Conservation (phyloP, 352 stramenopile species). For the Pythium volutum region DNA sequence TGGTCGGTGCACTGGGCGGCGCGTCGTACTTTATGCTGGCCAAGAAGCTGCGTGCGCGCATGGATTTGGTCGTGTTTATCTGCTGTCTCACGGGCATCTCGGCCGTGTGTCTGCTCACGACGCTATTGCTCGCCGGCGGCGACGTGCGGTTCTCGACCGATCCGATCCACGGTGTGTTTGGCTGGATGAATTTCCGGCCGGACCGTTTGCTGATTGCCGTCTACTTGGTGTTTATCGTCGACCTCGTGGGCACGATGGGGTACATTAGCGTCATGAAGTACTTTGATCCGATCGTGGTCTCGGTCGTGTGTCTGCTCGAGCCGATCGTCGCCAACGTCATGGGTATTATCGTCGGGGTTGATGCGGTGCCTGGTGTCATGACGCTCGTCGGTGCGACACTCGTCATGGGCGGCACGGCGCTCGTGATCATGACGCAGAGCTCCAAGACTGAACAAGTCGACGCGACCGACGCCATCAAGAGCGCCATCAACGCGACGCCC, state of each 20-base stretch:
- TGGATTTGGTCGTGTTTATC: slow-evolving; percentile 75
- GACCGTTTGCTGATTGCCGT: slow-evolving; percentile 66
- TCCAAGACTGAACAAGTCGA: slow-evolving; percentile 81
- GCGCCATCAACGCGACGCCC: slow-evolving; percentile 48
- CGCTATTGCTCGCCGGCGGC: slow-evolving; percentile 54
- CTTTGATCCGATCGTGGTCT: slow-evolving; percentile 89
- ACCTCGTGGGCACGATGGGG: slow-evolving; percentile 85
- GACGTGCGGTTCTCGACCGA: slow-evolving; percentile 61
- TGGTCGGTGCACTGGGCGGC: slow-evolving; percentile 61
- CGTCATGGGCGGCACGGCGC: slow-evolving; percentile 73
- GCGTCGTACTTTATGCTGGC: slow-evolving; percentile 76
- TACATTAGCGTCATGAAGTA: slow-evolving; percentile 93
- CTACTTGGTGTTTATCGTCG: slow-evolving; percentile 87
- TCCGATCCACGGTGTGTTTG: slow-evolving; percentile 71
- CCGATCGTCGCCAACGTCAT: slow-evolving; percentile 81
- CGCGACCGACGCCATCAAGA: slow-evolving; percentile 66
- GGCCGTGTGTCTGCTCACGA: slow-evolving; percentile 50
- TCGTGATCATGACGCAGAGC: slow-evolving; percentile 75
- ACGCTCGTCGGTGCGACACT: slow-evolving; percentile 74
- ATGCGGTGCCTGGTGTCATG: slow-evolving; percentile 59
- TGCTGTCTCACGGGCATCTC: slow-evolving; percentile 54
- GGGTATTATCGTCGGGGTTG: slow-evolving; percentile 69
- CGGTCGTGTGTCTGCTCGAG: slow-evolving; percentile 86
- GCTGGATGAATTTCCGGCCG: slow-evolving; percentile 62
- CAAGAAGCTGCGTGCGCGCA: slow-evolving; percentile 69